phyloP scores from a whole-genome alignment of 305 asterid species.

The Stenogyne calaminthoides region DNA sequence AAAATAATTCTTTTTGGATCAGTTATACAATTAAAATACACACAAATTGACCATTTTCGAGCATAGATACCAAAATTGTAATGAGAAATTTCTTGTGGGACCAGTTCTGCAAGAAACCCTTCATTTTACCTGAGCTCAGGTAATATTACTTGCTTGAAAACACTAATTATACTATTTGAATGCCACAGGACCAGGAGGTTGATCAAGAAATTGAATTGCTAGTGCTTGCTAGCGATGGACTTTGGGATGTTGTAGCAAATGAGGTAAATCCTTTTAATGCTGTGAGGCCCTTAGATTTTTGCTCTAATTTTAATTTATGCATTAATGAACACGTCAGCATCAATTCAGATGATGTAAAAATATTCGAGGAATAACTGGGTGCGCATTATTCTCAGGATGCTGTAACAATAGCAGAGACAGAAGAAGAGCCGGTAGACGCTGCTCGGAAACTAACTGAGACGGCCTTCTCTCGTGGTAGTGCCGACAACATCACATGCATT shows the following conservation, averaged over 20 bases:
- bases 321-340: not conserved
- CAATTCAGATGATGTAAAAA: not conserved
- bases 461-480: constrained; percentile 93
- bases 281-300: not conserved
- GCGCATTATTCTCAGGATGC: constrained; percentile 67
- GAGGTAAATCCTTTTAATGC: constrained; percentile 53
- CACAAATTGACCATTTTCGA: no score
- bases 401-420: constrained; percentile 68
- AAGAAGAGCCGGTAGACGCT: constrained; percentile 83
- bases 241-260: constrained; percentile 98
- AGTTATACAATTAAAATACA: no score
- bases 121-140: no score
- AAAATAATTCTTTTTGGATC: no score
- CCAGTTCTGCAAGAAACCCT: no score
- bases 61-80: no score
- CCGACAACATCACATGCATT: constrained; percentile 95
- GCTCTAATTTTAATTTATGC: not conserved
- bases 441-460: constrained; percentile 92
- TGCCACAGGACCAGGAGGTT: constrained; percentile 76
- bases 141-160: not conserved
- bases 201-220: constrained; percentile 84
- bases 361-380: not conserved
- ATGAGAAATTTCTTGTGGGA: no score
- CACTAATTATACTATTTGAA: not conserved
- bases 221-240: constrained; percentile 95